Conservation (phyloP, 2,329 filamentous ascomycete genomes). For the Fusarium illudens region DNA sequence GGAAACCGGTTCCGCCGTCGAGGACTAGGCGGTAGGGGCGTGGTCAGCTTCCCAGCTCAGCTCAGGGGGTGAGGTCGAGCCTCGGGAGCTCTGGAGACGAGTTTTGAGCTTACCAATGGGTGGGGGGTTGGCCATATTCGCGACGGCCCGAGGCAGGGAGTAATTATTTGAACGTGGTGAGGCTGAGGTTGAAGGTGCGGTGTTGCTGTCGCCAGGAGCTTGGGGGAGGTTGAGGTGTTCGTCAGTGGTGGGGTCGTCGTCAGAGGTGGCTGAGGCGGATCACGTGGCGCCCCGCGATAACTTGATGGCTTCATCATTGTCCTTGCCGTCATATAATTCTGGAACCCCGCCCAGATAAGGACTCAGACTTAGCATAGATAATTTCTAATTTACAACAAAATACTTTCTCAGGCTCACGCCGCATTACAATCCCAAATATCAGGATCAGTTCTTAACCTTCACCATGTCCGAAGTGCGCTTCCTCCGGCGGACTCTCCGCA, state of each 20-base stretch:
- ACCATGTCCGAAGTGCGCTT: conserved; percentile 35
- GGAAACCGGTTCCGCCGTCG: conserved; percentile 99
- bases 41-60: conserved; percentile 37
- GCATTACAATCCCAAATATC: not conserved
- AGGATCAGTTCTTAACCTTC: not conserved
- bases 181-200: conserved; percentile 30
- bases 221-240: conserved; percentile 43
- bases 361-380: not conserved
- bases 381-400: not conserved
- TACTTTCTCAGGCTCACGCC: not conserved
- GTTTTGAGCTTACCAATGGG: conserved; percentile 60
- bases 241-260: conserved; percentile 51
- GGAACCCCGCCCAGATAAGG: conserved; percentile 8
- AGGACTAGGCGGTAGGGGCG: conserved; percentile 71
- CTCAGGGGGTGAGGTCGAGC: conserved; percentile 17
- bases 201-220: conserved; percentile 40
- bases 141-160: conserved; percentile 32
- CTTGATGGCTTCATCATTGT: not conserved
- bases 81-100: conserved; percentile 15
- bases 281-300: conserved; percentile 48
- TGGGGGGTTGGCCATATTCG: conserved; percentile 60
- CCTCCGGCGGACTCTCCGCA: conserved; percentile 43
- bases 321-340: conserved; percentile 4
- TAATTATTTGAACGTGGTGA: conserved; percentile 22
- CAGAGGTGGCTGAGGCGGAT: conserved; percentile 48